These are phyloP conservation scores for Paramarasmius palmivorus DNA, from an alignment of 1,284 basidiomycete genomes.

Conservation along the genomic window DNA sequence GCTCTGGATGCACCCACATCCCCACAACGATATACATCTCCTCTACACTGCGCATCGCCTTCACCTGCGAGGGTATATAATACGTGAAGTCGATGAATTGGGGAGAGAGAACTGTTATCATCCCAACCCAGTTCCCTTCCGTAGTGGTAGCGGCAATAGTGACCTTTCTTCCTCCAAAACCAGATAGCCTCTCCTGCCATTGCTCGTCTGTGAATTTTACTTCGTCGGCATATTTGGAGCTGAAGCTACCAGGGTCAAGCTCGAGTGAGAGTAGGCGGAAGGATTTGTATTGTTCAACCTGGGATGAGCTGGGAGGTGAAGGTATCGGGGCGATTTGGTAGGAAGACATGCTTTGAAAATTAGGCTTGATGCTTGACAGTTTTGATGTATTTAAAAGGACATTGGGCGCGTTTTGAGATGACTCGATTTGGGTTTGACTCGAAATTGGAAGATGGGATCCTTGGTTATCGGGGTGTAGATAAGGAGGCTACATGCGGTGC, in stretches of 20 bases:
- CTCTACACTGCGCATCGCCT: slow-evolving; percentile 17
- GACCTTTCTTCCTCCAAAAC: slow-evolving; percentile 15
- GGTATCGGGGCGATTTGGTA: too few relatives aligned
- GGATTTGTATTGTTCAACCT: slow-evolving; percentile 27
- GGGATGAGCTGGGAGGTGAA: slow-evolving; percentile 18
- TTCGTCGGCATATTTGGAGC: slow-evolving; percentile 34
- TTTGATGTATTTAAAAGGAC: too few relatives aligned
- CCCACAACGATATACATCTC: slow-evolving; percentile 27
- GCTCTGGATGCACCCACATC: slow-evolving; percentile 37
- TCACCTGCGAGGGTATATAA: slow-evolving; percentile 17
- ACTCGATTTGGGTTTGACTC: too few relatives aligned
- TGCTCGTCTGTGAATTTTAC: slow-evolving; percentile 26
- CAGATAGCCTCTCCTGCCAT: slow-evolving; percentile 34
- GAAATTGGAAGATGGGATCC: too few relatives aligned
- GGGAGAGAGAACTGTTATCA: slow-evolving; percentile 28
- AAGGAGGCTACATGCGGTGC: too few relatives aligned
- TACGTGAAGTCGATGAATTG: slow-evolving; percentile 17
- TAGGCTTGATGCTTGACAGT: too few relatives aligned
- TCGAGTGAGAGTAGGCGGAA: slow-evolving; percentile 34
- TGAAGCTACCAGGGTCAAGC: slow-evolving; percentile 33
- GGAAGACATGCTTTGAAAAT: too few relatives aligned
- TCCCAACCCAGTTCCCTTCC: slow-evolving; percentile 30
- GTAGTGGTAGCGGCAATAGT: slow-evolving; percentile 25
- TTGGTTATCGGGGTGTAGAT: too few relatives aligned
- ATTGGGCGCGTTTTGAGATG: too few relatives aligned